These are phyloP conservation scores for Ciborinia camelliae DNA, from an alignment of 2,329 filamentous ascomycete species.

Conservation along the genomic window DNA sequence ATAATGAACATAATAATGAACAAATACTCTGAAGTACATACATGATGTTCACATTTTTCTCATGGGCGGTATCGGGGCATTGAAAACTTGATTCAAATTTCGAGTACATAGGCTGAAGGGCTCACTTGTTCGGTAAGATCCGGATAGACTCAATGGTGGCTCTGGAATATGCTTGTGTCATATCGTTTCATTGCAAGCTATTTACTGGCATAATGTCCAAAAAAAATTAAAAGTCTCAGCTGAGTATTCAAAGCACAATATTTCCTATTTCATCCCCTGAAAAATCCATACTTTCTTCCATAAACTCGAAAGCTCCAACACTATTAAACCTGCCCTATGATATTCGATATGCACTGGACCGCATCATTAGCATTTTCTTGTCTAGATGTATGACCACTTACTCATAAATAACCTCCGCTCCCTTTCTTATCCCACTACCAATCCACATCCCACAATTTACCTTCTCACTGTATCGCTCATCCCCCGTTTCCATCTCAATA, in stretches of 20 bases:
- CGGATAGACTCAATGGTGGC: background rate
- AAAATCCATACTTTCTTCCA: background rate
- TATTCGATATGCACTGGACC: slow-evolving; percentile 26
- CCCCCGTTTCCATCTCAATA: slow-evolving; percentile 49
- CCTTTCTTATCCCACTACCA: slow-evolving; percentile 48
- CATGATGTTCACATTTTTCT: background rate
- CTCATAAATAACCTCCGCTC: slow-evolving; percentile 47
- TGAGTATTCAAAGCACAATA: background rate
- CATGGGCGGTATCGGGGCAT: background rate
- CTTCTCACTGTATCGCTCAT: slow-evolving; percentile 48
- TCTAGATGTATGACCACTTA: no score
- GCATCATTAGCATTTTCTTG: slow-evolving; percentile 5
- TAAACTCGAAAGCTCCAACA: background rate
- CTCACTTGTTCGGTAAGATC: background rate
- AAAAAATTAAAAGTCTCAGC: background rate
- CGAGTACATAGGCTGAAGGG: no score
- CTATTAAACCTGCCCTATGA: slow-evolving; percentile 2
- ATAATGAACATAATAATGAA: background rate
- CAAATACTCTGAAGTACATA: background rate
- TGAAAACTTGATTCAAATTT: background rate
- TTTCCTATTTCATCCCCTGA: background rate
- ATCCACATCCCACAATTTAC: slow-evolving; percentile 51
- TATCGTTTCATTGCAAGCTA: background rate
- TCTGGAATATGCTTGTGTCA: background rate
- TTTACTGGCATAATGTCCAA: background rate